Evolutionary conservation across 169 alveolate genomes (phyloP).

Genomic region (Plasmodium cynomolgi): DNA sequence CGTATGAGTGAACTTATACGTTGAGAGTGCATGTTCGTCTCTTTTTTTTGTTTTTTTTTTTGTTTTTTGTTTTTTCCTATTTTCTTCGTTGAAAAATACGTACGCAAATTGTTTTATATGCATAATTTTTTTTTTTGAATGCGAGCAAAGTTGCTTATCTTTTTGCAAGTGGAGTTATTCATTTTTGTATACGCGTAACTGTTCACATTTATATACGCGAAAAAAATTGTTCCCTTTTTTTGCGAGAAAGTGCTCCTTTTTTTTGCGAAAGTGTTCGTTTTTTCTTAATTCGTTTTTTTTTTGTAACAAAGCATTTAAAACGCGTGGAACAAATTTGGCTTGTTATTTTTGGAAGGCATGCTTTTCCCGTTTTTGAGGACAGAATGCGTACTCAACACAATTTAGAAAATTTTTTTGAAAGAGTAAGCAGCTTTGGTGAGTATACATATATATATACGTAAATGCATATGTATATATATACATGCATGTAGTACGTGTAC

Average conservation of each 20-base stretch:
- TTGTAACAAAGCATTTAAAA: neutral
- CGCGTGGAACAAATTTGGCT: neutral
- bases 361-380: neutral
- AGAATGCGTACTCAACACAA: neutral
- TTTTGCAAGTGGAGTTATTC: neutral
- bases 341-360: neutral
- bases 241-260: neutral
- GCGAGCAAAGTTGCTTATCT: neutral
- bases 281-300: neutral
- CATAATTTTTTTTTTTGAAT: neutral
- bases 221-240: neutral
- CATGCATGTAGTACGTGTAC: slow-evolving; percentile 1
- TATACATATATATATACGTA: neutral
- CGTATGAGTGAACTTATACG: slow-evolving; percentile 5
- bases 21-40: neutral
- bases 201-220: neutral
- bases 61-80: neutral
- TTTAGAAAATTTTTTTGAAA: neutral
- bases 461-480: neutral
- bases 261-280: neutral
- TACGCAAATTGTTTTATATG: neutral
- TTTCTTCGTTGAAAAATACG: neutral
- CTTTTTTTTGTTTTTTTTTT: neutral
- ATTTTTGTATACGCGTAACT: neutral
- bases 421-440: neutral